Evolutionary conservation across 202 grass and related monocot genomes (phyloP).

Genomic region (Tripidium arundinaceum): DNA sequence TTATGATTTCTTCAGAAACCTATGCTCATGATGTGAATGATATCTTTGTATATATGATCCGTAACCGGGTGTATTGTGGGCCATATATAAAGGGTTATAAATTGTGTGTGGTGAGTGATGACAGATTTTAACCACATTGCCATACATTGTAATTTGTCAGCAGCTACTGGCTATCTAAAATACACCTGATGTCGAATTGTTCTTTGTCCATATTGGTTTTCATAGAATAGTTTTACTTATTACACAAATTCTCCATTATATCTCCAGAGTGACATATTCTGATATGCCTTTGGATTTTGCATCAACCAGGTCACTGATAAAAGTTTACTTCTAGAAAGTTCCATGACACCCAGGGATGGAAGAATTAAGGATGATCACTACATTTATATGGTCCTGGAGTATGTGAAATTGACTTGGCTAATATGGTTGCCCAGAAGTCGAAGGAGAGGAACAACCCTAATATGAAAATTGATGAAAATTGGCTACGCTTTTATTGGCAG

Average conservation of each 20-base stretch:
- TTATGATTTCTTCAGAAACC: slow-evolving; percentile 3
- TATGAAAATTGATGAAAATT: slow-evolving; percentile 87
- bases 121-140: neutral
- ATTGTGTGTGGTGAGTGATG: neutral
- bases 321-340: slow-evolving; percentile 64
- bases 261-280: too few species aligned
- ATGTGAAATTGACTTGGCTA: slow-evolving; percentile 91
- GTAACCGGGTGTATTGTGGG: neutral
- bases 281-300: slow-evolving; percentile 34
- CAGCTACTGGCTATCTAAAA: slow-evolving; percentile 8
- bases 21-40: neutral
- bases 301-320: slow-evolving; percentile 82
- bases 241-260: neutral
- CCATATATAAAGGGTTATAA: neutral
- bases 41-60: neutral
- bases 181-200: neutral
- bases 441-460: slow-evolving; percentile 46
- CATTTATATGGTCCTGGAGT: slow-evolving; percentile 98
- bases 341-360: slow-evolving; percentile 48
- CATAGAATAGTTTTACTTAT: neutral
- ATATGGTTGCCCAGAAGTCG: slow-evolving; percentile 91
- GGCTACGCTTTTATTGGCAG: slow-evolving; percentile 97
- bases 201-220: neutral
- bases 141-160: neutral
- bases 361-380: slow-evolving; percentile 81